A percentile compares a stretch with the other conserved stretches of the same genome.
Conservation (phyloP, 2,329 filamentous ascomycete genomes). For the Decorospora gaudefroyi region DNA sequence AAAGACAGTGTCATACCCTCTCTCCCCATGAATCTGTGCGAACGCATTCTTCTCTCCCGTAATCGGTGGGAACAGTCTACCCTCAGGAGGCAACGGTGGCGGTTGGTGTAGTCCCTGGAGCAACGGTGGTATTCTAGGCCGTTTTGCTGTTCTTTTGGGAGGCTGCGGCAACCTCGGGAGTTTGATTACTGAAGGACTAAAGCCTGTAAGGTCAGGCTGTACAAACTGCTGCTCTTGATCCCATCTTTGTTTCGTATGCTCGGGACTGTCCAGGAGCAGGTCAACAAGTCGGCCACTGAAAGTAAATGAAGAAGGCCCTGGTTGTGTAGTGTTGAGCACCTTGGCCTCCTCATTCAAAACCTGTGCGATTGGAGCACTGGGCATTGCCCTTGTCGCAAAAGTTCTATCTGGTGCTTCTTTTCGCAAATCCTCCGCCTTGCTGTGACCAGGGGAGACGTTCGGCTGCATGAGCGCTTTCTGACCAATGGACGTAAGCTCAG, state of each 20-base stretch:
- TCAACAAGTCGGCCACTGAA: constrained; percentile 40
- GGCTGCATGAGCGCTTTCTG: constrained; percentile 12
- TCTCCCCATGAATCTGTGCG: constrained; percentile 9
- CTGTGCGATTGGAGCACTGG: constrained; percentile 43
- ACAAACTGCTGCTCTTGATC: constrained; percentile 27
- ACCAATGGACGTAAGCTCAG: constrained; percentile 7
- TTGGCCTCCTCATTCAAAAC: constrained; percentile 39
- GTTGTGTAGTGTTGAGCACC: constrained; percentile 16
- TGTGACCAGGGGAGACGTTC: constrained; percentile 5
- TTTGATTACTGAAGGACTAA: constrained; percentile 35
- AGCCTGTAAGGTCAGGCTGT: constrained; percentile 15
- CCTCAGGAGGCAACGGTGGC: constrained; percentile 58
- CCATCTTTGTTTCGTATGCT: constrained; percentile 24
- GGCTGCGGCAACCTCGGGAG: constrained; percentile 49
- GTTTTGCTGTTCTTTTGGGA: constrained; percentile 37
- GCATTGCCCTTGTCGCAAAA: constrained; percentile 13
- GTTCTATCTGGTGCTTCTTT: constrained; percentile 4
- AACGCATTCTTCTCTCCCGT: constrained; percentile 52
- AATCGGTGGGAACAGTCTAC: constrained; percentile 64
- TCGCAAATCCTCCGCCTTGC: constrained; percentile 8
- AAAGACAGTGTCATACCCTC: constrained; percentile 16
- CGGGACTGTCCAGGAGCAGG: constrained; percentile 29
- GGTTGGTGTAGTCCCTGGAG: constrained; percentile 67
- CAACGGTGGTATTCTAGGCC: constrained; percentile 53
- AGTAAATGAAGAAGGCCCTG: constrained; percentile 14